Evolutionary conservation across 345 rosid species (phyloP).

Genomic region (Gossypium bickii): DNA sequence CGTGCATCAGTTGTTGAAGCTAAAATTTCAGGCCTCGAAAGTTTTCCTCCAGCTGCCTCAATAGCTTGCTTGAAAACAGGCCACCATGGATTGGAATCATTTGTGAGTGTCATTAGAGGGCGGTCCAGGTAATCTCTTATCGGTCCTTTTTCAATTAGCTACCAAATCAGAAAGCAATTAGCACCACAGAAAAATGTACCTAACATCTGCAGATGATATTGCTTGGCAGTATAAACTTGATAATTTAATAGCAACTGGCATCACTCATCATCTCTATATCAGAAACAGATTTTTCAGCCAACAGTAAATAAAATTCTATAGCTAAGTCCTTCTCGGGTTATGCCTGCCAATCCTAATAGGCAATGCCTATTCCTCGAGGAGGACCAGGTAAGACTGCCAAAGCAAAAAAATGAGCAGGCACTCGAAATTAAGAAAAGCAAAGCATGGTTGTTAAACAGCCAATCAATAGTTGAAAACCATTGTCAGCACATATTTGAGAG

Average conservation of each 20-base stretch:
- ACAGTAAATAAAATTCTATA: not conserved
- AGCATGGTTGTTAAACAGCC: not conserved
- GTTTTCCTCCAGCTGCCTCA: conserved; percentile 68
- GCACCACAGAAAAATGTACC: not conserved
- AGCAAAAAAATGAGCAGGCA: not conserved
- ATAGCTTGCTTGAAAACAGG: conserved; percentile 64
- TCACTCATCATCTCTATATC: not conserved
- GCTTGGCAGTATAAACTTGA: conserved; percentile 1
- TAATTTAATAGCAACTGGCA: not conserved
- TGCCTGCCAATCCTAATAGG: not conserved
- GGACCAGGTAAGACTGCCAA: not conserved
- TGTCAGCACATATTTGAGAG: not conserved
- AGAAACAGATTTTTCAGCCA: not conserved
- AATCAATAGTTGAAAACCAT: not conserved
- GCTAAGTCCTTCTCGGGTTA: not conserved
- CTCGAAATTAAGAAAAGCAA: not conserved
- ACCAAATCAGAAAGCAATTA: conserved; percentile 17
- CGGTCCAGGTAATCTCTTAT: conserved; percentile 53
- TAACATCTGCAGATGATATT: not conserved
- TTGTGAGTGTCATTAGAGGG: conserved; percentile 57
- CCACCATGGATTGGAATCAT: conserved; percentile 94
- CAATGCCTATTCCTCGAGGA: no score
- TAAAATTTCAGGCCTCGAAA: conserved; percentile 78
- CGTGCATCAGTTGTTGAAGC: conserved; percentile 87
- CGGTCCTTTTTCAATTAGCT: conserved; percentile 59